phyloP scores from a whole-genome alignment of 2,329 filamentous ascomycete species.

The Mollisiaceae sp. region DNA sequence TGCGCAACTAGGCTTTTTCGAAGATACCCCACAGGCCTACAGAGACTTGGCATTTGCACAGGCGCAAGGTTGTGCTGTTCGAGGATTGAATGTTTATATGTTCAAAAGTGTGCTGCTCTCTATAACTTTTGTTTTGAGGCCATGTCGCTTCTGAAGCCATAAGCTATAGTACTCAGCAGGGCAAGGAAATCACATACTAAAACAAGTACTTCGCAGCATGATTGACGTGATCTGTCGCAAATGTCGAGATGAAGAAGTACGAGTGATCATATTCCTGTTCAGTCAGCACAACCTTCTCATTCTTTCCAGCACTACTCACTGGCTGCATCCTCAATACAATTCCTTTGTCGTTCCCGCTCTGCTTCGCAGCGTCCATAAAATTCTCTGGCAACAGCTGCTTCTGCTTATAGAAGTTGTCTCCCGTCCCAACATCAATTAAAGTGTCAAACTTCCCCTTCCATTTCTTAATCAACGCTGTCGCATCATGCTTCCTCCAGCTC shows the following conservation, averaged over 20 bases:
- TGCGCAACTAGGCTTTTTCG: slow-evolving; percentile 30
- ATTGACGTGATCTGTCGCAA: slow-evolving; percentile 87
- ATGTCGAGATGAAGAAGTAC: slow-evolving; percentile 94
- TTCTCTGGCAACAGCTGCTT: slow-evolving; percentile 94
- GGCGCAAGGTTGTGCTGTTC: slow-evolving; percentile 7
- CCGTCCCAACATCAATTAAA: slow-evolving; percentile 91
- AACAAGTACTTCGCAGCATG: slow-evolving; percentile 87
- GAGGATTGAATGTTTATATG: slow-evolving; percentile 1
- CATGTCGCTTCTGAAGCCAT: slow-evolving; percentile 35
- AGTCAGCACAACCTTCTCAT: slow-evolving; percentile 20
- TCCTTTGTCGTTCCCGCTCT: slow-evolving; percentile 71
- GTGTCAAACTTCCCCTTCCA: slow-evolving; percentile 75
- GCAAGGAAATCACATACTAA: slow-evolving; percentile 50
- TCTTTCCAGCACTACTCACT: slow-evolving; percentile 48
- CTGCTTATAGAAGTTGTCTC: slow-evolving; percentile 96
- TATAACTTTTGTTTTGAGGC: slow-evolving; percentile 35
- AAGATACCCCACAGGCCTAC: slow-evolving; percentile 33
- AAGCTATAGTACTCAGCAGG: slow-evolving; percentile 22
- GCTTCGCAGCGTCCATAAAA: slow-evolving; percentile 78
- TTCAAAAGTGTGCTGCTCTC: slow-evolving; percentile 12
- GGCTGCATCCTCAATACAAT: slow-evolving; percentile 83
- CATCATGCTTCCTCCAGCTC: slow-evolving; percentile 88
- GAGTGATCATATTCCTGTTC: slow-evolving; percentile 88
- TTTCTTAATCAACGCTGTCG: slow-evolving; percentile 82
- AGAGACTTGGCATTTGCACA: slow-evolving; percentile 3